A percentile compares a stretch with the other conserved stretches of the same genome.
Conservation (phyloP, 2,329 filamentous ascomycete genomes). For the Exutisphaerella laricina region DNA sequence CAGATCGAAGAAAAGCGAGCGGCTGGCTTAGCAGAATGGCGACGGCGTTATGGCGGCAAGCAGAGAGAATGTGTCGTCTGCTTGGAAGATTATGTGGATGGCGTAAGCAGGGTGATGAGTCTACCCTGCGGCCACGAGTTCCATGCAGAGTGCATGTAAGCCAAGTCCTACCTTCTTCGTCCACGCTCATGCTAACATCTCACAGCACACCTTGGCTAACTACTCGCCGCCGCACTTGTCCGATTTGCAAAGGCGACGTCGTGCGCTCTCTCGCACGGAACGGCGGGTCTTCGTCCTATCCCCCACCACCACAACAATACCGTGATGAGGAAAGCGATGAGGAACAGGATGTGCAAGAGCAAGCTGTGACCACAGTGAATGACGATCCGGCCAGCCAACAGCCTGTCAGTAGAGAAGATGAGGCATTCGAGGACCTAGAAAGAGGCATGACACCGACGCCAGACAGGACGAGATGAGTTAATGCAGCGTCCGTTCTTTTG, state of each 20-base stretch:
- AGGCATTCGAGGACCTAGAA: conserved; percentile 35
- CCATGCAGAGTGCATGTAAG: conserved; percentile 97
- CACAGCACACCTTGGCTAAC: conserved; percentile 90
- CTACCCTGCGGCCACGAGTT: conserved; percentile 97
- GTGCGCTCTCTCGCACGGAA: conserved; percentile 50
- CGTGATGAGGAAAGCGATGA: conserved; percentile 21
- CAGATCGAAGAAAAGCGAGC: conserved; percentile 50
- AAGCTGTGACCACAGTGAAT: conserved; percentile 29
- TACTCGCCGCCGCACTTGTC: conserved; percentile 90
- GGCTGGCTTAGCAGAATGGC: conserved; percentile 46
- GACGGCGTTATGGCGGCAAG: conserved; percentile 56
- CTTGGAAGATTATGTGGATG: conserved; percentile 91
- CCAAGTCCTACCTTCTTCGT: conserved; percentile 27
- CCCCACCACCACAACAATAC: conserved; percentile 15
- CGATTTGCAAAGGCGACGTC: conserved; percentile 97
- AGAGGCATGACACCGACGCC: conserved; percentile 22
- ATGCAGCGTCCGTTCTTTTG: background rate
- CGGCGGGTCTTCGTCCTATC: conserved; percentile 15
- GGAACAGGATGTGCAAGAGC: conserved; percentile 31
- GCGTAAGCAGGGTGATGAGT: conserved; percentile 92
- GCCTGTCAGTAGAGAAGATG: conserved; percentile 31
- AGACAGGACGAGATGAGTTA: conserved; percentile 15
- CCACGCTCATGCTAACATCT: background rate
- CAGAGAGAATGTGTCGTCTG: conserved; percentile 93
- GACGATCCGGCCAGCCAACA: conserved; percentile 29